Base-by-base conservation (phyloP, 495 filamentous ascomycete species). In the Oidiodendron maius region DNA sequence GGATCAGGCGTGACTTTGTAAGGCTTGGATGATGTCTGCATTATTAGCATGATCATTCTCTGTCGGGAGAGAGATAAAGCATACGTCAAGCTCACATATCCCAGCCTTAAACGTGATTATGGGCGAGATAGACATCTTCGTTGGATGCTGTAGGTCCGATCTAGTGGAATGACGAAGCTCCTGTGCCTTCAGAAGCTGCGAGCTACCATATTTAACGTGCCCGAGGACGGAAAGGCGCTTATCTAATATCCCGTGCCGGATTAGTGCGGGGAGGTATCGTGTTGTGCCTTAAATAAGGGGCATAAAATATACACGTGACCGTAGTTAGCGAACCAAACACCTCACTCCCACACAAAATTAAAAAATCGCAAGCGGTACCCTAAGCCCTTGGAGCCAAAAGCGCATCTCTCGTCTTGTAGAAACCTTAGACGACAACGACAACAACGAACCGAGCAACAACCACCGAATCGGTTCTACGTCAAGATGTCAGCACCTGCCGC, bases 41-140 rank as follows among this genome's bases (percentile, higher is more conserved):
- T 83, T 36, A 46, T 11, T 36, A 75, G 71, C 37, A 54, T 50
- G 34, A 20, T n/a, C n/a, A 40, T 13, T 24, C 11, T 3, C 21
- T 1, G 15, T 32, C 13, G 12, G 43, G 28, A 44, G 26, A 37
- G 50, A 21, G 24, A 5, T 39, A 37, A 35, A 30, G 39, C 48
- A 38, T 69, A 97, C 91, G 68, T 89, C 78, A 41, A 94, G 62
- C 17, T 90, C 81, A 69, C 94, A 99, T 65, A 78, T 80, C 64
- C 94, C 94, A 55, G 91, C 94, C 76, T 95, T 97, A 76, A 99
- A 96, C 3, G 90, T 94, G 61, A 99, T 90, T 59, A 96, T 77
- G 23, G 90, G 91, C 52, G 69, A 65, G 70, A 83, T 81, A 46
- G 89, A 87, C 89, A 94, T 94, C 37, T 25, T 24, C 15, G 36